Evolutionary conservation across 2,329 filamentous ascomycete species (phyloP).

Genomic region (Ophiobolus disseminans): DNA sequence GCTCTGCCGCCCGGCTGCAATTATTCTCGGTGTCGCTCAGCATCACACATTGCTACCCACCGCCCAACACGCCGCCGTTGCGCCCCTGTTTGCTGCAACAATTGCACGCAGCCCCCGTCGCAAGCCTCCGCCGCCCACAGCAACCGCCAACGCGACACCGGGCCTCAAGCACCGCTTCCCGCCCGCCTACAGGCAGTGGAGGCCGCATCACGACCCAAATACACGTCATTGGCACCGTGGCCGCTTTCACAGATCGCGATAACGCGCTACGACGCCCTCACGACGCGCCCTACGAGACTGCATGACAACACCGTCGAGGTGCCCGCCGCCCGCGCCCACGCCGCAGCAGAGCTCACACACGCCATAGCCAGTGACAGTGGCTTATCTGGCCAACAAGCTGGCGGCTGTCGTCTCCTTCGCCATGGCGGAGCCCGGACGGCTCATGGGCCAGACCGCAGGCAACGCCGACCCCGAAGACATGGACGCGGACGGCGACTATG

Average conservation of each 20-base stretch:
- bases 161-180: conserved; percentile 20
- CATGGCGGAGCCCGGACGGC: conserved; percentile 51
- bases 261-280: conserved; percentile 35
- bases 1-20: conserved; percentile 31
- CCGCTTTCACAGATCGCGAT: conserved; percentile 13
- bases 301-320: conserved; percentile 34
- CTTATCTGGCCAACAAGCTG: conserved; percentile 47
- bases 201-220: conserved; percentile 9
- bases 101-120: conserved; percentile 31
- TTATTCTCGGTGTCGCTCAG: conserved; percentile 45
- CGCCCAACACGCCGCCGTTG: conserved; percentile 37
- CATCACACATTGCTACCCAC: conserved; percentile 36
- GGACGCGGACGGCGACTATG: conserved; percentile 49
- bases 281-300: conserved; percentile 37
- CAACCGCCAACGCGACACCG: conserved; percentile 36
- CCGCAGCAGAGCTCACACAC: conserved; percentile 28
- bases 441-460: conserved; percentile 44
- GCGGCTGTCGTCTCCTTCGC: conserved; percentile 51
- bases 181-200: conserved; percentile 2
- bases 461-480: conserved; percentile 44
- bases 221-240: conserved; percentile 12
- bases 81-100: conserved; percentile 23
- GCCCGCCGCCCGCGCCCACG: conserved; percentile 28
- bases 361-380: conserved; percentile 39
- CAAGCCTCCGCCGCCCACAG: conserved; percentile 31